These are phyloP conservation scores for Teunomyces funiuensis DNA, from an alignment of 805 yeast species.

Conservation along the genomic window DNA sequence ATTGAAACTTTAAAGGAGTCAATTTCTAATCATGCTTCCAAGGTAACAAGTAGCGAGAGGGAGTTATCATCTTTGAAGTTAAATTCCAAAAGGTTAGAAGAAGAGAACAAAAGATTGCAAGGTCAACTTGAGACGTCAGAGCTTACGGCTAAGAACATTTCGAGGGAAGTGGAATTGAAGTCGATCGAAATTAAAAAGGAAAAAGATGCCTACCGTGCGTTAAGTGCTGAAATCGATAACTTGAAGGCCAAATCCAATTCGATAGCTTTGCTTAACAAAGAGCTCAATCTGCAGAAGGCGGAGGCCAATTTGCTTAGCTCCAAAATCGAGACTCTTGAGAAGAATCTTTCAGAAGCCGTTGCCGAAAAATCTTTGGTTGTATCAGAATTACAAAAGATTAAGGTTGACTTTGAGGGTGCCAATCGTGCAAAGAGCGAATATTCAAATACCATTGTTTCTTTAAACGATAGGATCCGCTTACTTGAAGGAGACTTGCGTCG, in stretches of 20 bases:
- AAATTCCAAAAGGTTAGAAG: slow-evolving; percentile 12
- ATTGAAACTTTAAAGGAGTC: slow-evolving; percentile 13
- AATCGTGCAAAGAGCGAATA: slow-evolving; percentile 25
- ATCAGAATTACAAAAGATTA: slow-evolving; percentile 17
- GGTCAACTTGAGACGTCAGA: slow-evolving; percentile 16
- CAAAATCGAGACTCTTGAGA: slow-evolving; percentile 8
- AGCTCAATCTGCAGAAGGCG: neutral
- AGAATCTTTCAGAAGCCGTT: slow-evolving; percentile 6
- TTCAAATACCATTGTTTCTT: slow-evolving; percentile 24
- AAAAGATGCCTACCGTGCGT: slow-evolving; percentile 9
- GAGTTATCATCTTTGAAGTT: slow-evolving; percentile 15
- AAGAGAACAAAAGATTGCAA: slow-evolving; percentile 14
- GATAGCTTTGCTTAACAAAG: neutral
- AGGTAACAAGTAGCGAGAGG: slow-evolving; percentile 11
- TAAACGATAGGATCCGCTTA: slow-evolving; percentile 9
- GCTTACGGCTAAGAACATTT: slow-evolving; percentile 12
- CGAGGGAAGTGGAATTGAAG: slow-evolving; percentile 17
- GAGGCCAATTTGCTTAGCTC: neutral
- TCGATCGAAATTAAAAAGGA: slow-evolving; percentile 22
- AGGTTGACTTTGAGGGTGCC: slow-evolving; percentile 22
- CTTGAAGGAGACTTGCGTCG: slow-evolving; percentile 6
- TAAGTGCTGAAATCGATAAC: slow-evolving; percentile 13
- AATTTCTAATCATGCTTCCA: slow-evolving; percentile 10
- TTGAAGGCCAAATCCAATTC: slow-evolving; percentile 10
- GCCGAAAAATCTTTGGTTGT: slow-evolving; percentile 7